These are phyloP conservation scores for Penicillium sp. DNA, from an alignment of 2,329 filamentous ascomycete species.

Conservation along the genomic window DNA sequence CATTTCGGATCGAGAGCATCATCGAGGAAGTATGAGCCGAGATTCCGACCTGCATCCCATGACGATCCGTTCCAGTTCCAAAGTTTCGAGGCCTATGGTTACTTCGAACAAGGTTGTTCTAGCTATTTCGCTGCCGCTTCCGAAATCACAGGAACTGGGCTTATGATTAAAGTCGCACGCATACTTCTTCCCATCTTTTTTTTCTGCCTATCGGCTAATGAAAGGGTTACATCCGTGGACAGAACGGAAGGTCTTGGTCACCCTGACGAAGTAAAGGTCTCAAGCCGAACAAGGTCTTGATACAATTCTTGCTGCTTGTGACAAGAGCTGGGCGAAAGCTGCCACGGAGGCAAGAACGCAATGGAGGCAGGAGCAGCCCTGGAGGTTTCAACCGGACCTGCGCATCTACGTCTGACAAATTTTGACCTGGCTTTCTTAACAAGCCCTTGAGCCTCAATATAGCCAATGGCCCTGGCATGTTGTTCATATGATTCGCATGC, in stretches of 20 bases:
- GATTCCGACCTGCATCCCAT: background rate
- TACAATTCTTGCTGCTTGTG: background rate
- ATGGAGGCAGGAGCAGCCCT: background rate
- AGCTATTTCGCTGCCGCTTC: background rate
- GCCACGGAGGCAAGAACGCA: background rate
- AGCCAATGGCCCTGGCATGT: background rate
- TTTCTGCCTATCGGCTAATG: background rate
- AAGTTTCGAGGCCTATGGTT: background rate
- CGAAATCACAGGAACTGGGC: background rate
- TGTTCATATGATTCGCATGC: background rate
- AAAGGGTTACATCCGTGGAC: background rate
- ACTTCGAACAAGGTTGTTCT: background rate
- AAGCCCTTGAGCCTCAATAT: background rate
- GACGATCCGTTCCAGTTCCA: no score
- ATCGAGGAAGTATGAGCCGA: no score
- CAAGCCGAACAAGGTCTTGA: background rate
- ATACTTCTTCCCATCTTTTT: background rate
- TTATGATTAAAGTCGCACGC: background rate
- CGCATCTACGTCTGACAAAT: background rate
- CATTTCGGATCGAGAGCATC: background rate
- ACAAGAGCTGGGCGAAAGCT: background rate
- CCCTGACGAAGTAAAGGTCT: background rate
- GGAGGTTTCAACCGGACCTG: background rate
- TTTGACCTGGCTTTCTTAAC: background rate
- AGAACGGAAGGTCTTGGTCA: background rate